These are phyloP conservation scores for Dactylellina haptotyla DNA, from an alignment of 2,329 filamentous ascomycete genomes.

Conservation along the genomic window DNA sequence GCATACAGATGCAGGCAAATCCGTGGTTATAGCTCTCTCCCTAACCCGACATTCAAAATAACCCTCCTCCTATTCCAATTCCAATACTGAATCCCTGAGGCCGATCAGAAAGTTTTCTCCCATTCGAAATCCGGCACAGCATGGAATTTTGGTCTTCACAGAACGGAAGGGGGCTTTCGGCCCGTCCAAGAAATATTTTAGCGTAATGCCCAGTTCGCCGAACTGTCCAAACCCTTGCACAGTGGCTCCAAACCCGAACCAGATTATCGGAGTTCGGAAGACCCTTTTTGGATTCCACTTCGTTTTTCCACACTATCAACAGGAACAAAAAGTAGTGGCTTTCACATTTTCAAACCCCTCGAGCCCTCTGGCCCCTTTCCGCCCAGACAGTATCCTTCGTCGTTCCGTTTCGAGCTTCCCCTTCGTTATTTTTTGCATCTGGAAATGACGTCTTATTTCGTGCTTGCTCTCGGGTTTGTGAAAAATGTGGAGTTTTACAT, in stretches of 20 bases:
- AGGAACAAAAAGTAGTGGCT: no score
- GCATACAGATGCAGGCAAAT: neutral
- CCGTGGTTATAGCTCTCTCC: conserved; percentile 2
- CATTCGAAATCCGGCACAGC: neutral
- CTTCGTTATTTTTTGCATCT: neutral
- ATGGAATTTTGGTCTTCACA: neutral
- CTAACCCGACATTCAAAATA: neutral
- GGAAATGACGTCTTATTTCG: conserved; percentile 32
- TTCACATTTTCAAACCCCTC: no score
- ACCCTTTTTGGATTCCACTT: neutral
- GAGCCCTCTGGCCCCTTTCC: neutral
- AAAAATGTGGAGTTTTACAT: conserved; percentile 6
- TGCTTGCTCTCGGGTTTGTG: neutral
- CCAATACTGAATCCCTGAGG: neutral
- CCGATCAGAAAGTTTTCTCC: neutral
- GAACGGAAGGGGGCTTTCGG: no score
- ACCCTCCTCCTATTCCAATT: neutral
- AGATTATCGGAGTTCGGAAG: conserved; percentile 11
- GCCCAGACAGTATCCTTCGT: no score
- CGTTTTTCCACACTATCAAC: no score
- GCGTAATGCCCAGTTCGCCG: conserved; percentile 52
- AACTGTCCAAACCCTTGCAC: conserved; percentile 34
- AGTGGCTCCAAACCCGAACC: neutral
- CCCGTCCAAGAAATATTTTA: conserved; percentile 17
- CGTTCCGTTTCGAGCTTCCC: no score